phyloP scores from a whole-genome alignment of 805 yeast species.

The Starmerella davenportii region DNA sequence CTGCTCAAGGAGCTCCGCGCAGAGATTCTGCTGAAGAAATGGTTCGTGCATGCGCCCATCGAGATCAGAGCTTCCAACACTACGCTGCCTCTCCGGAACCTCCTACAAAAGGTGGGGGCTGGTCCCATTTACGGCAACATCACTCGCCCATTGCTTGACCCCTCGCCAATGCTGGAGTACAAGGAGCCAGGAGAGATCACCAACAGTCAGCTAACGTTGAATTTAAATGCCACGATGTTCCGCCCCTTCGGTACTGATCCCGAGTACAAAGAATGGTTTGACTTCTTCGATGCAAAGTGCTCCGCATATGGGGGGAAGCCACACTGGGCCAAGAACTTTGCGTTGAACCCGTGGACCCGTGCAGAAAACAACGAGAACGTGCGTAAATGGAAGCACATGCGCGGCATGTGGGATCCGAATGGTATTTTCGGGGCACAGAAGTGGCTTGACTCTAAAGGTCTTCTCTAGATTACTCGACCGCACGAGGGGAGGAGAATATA shows the following conservation, averaged over 20 bases:
- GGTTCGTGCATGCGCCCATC: constrained; percentile 83
- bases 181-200: constrained; percentile 32
- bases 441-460: constrained; percentile 73
- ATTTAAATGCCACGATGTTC: constrained; percentile 86
- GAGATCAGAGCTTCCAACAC: constrained; percentile 89
- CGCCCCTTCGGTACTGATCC: constrained; percentile 73
- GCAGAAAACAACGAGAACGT: constrained; percentile 39
- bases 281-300: constrained; percentile 62
- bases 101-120: constrained; percentile 5
- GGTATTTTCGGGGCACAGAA: constrained; percentile 64
- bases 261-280: constrained; percentile 58
- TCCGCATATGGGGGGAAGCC: constrained; percentile 76
- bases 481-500: too few relatives aligned
- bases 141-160: constrained; percentile 67
- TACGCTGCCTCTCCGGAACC: constrained; percentile 17
- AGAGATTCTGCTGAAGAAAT: constrained; percentile 44
- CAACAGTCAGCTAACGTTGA: constrained; percentile 64
- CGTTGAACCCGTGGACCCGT: constrained; percentile 33
- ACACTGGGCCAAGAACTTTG: constrained; percentile 95
- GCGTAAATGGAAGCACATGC: constrained; percentile 42
- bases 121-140: constrained; percentile 80
- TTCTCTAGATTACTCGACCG: too few relatives aligned
- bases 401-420: constrained; percentile 59
- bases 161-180: constrained; percentile 50
- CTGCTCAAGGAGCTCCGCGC: constrained; percentile 31